Conservation (phyloP, 2,329 filamentous ascomycete genomes). For the Shiraia sp. region DNA sequence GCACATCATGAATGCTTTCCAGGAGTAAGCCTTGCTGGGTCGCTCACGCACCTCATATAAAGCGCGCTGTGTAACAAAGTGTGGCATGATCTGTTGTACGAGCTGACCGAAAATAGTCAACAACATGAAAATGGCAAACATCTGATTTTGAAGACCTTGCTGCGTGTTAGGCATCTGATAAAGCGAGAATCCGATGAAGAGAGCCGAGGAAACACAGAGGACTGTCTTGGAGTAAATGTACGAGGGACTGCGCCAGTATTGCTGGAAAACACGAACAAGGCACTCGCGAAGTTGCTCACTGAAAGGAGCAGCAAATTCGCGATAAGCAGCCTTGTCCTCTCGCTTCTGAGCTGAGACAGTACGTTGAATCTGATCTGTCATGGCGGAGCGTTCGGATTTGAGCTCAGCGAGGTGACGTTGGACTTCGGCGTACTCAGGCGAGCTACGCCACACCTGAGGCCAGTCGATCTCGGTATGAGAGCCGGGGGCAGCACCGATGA, state of each 20-base stretch:
- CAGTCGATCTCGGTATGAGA: constrained; percentile 56
- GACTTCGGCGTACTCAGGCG: constrained; percentile 50
- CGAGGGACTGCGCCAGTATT: constrained; percentile 87
- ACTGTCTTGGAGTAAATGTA: constrained; percentile 85
- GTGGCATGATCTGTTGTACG: constrained; percentile 80
- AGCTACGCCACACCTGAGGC: constrained; percentile 54
- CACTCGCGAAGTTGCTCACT: constrained; percentile 68
- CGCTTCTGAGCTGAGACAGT: constrained; percentile 47
- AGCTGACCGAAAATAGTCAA: constrained; percentile 79
- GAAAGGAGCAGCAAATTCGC: constrained; percentile 82
- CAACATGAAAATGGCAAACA: constrained; percentile 85
- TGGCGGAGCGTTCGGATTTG: constrained; percentile 42
- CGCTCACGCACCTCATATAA: constrained; percentile 85
- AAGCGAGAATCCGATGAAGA: constrained; percentile 85
- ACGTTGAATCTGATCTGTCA: constrained; percentile 36
- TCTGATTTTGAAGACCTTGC: constrained; percentile 82
- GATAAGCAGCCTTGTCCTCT: constrained; percentile 61
- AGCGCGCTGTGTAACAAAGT: constrained; percentile 79
- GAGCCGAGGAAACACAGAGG: constrained; percentile 66
- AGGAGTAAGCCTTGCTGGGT: constrained; percentile 81
- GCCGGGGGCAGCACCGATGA: constrained; percentile 58
- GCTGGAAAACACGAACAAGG: constrained; percentile 76
- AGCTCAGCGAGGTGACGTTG: constrained; percentile 53
- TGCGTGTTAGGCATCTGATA: constrained; percentile 71
- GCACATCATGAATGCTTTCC: constrained; percentile 82